Evolutionary conservation across 108 stramenopile species (phyloP).

Genomic region (Licmophora abbreviata): DNA sequence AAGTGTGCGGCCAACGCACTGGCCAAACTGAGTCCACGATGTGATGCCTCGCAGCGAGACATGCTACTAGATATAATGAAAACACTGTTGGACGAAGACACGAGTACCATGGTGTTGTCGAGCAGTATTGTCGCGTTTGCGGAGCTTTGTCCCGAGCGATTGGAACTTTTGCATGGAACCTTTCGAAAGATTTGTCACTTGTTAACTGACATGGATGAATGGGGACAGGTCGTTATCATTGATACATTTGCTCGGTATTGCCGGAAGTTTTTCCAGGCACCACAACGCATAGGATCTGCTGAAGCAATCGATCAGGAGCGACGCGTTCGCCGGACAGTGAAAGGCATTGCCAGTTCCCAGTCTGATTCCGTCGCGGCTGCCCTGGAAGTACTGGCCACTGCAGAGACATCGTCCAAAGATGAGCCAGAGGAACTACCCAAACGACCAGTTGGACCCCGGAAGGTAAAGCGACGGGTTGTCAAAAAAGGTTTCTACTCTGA

Average conservation of each 20-base stretch:
- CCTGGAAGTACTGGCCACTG: background rate
- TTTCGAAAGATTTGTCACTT: constrained; percentile 96
- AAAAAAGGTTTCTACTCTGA: constrained; percentile 95
- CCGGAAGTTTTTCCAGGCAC: constrained; percentile 80
- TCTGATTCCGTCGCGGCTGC: background rate
- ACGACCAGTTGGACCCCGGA: constrained; percentile 8
- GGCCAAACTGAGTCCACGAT: constrained; percentile 76
- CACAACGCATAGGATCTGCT: constrained; percentile 54
- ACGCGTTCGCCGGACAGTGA: constrained; percentile 51
- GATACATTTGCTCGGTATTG: constrained; percentile 85
- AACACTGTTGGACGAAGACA: constrained; percentile 62
- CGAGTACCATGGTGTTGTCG: constrained; percentile 92
- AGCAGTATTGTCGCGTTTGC: constrained; percentile 84
- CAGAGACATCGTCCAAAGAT: constrained; percentile 1
- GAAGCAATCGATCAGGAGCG: constrained; percentile 73
- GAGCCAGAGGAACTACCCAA: constrained; percentile 13
- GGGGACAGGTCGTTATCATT: constrained; percentile 91
- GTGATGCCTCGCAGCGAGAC: constrained; percentile 45
- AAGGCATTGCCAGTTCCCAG: background rate
- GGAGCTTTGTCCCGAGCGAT: constrained; percentile 88
- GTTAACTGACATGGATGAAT: constrained; percentile 98
- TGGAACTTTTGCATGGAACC: constrained; percentile 83
- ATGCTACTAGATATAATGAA: constrained; percentile 52
- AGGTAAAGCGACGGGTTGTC: constrained; percentile 75
- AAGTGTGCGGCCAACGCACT: constrained; percentile 96